Base-by-base conservation (phyloP, 495 filamentous ascomycete genomes). In the Alectoria sarmentosa region DNA sequence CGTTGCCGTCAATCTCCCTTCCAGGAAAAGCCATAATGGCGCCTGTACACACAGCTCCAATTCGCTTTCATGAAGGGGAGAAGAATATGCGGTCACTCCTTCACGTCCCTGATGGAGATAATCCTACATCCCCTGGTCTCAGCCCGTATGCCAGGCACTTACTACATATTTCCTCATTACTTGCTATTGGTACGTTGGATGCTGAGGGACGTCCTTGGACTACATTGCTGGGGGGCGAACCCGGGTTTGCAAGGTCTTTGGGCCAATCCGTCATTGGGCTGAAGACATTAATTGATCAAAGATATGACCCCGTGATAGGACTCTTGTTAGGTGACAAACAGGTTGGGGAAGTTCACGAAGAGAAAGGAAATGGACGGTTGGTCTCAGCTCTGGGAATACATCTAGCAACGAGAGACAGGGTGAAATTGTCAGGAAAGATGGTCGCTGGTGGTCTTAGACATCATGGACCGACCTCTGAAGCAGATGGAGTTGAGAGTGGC, bases 111-210 rank as follows among this genome's bases (percentile, higher is more conserved):
- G 61, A 73, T 8, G 62, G 69, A 34, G 77, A 82, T 46, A 90
- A 92, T 70, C 88, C 88, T 0, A 90, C 86, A 3, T 74, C 78
- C 21, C 74, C 78, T 4, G 81, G 79, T 63, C 74, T 90, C 1
- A 83, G 80, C 38, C 75, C 76, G 11, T 73, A 79, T 32, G 83
- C 83, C 14, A 80, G 73, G 13, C 76, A 78, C 59, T 73, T 87
- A 56, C 76, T 90, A 13, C 74, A 77, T 44, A 69, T 66, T 7
- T 85, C 84, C 5, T 86, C 88, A 0, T 76, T 92, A 52, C 72
- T 92, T 7, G 89, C 88, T 3, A 71, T 92, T n/a, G 90, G 88
- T 0, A 78, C 88, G 0, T 66, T 91, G 4, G 90, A 92, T 69
- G 68, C 71, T 5, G 60, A 85, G 42, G 83, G 82, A 9, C 75